Evolutionary conservation across 164 flowering plant genomes (phyloP), one percentile per base, ranked within the genome.

Genomic region (Magnolia sinica): DNA sequence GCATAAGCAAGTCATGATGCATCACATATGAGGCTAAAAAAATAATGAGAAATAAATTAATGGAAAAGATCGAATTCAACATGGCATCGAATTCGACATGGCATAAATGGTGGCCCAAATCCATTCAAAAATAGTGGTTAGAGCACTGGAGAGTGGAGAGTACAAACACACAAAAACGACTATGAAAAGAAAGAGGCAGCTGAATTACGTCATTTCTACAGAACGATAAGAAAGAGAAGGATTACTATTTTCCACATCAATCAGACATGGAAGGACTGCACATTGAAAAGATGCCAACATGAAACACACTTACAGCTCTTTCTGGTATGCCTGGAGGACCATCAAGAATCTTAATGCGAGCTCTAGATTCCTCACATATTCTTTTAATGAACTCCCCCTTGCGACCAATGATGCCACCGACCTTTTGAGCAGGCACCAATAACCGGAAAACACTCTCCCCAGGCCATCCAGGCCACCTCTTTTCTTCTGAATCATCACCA

Each of bases 391-490:
- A 89, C 83, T 94, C 99, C 23, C 99, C 99, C 76, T 92, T 96
- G 65, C 98, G 97, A 16, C 99, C 99, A 81, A 96, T 96, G 37
- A 96, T 91, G 79, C 95, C 86, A n/a, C 99, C 99, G 78, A 96
- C 98, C 79, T 94, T 96, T 52, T 90, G 96, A 0, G 87, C 88
- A 80, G 99, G 98, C 78, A 96, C 95, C 87, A 96, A 82, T 87
- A 96, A 85, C 67, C 99, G 82, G 78, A 92, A 92, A 61, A 96
- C 94, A 83, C 83, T 90, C 81, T 96, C 97, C 59, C 99, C 99
- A 65, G 99, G 98, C 99, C 99, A 96, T 71, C 99, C 99, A 51
- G 98, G 97, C 99, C 99, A 96, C 81, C 74, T 90, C 76, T 91
- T 92, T 70, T 87, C 93, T 75, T 73, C 81, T n/a, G 81, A 13